Conservation (phyloP, 345 rosid genomes). For the Gossypium ekmanianum region DNA sequence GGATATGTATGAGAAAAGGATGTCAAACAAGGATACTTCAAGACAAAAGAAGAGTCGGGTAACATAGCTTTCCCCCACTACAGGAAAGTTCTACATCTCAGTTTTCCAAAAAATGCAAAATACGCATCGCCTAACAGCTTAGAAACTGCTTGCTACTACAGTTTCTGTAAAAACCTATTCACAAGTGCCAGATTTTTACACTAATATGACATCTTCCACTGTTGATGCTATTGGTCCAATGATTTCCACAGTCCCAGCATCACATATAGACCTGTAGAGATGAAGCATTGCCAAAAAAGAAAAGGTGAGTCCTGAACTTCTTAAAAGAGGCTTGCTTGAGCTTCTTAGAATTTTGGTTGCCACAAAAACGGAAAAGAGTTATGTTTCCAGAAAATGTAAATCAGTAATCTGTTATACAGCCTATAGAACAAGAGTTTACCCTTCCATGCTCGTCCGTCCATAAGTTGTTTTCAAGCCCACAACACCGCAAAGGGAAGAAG, state of each 20-base stretch:
- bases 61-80: not conserved
- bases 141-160: not conserved
- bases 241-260: conserved; percentile 71
- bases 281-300: not conserved
- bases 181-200: conserved; percentile 49
- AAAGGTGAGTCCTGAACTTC: not conserved
- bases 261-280: conserved; percentile 58
- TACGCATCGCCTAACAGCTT: not conserved
- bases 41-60: not conserved
- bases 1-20: not conserved
- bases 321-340: not conserved
- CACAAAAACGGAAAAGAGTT: not conserved
- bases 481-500: conserved; percentile 80
- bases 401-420: not conserved
- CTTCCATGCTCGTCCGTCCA: conserved; percentile 69
- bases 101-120: not conserved
- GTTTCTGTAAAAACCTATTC: not conserved
- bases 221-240: conserved; percentile 85
- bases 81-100: not conserved
- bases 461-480: conserved; percentile 85
- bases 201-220: conserved; percentile 68
- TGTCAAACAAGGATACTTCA: not conserved
- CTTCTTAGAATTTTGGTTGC: not conserved
- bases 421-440: conserved; percentile 38
- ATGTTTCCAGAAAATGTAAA: not conserved